Base-by-base conservation (phyloP, 2,329 filamentous ascomycete genomes). In the Lasiodiplodia theobromae region DNA sequence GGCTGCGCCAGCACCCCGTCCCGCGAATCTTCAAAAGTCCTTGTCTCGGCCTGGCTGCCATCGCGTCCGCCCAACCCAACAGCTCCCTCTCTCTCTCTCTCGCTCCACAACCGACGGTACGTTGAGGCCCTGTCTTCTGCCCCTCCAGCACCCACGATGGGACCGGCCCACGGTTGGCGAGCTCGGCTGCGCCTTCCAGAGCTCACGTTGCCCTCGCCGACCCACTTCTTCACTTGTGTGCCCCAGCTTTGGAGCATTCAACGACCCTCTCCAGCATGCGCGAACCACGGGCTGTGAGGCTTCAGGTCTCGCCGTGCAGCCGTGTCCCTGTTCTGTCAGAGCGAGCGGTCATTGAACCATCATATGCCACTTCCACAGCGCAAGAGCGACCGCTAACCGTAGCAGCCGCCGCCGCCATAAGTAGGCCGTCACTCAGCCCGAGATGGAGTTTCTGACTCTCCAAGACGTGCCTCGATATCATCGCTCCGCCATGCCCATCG, bases 361-460 rank as follows among this genome's bases (percentile, higher is more conserved):
- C 37, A 66, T 21, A 34, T 34, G 31, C 31, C 31, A 34, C 31
- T 34, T 23, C 51, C 31, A 23, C 8, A 28, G 14, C 4, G 16
- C 28, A 44, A 10, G 49, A 56, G 16, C 37, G 37, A 47, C 38
- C 12, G 52, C 44, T 60, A 16, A 60, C 54, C 18, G 8, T 21
- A 47, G 12, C 49, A 16, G n/a, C 10, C 4, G 10, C 18, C 8
- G n/a, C 11, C 8, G 11, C 16, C 4, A 52, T 62, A 62, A 37
- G 28, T 63, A 47, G 28, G 47, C 10, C 31, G 21, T 21, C 37
- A 6, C 4, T 18, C 53, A 57, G 34, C 64, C 52, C 69, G 52
- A 25, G 28, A 79, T 79, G 77, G 77, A 79, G 73, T 79, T 77
- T 71, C 77, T 79, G 63, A 77, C 77, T 21, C 74, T 79, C n/a